A percentile compares a stretch with the other conserved stretches of the same genome.
Conservation (phyloP, 2,329 filamentous ascomycete species). For the Stachybotrys echinatus region DNA sequence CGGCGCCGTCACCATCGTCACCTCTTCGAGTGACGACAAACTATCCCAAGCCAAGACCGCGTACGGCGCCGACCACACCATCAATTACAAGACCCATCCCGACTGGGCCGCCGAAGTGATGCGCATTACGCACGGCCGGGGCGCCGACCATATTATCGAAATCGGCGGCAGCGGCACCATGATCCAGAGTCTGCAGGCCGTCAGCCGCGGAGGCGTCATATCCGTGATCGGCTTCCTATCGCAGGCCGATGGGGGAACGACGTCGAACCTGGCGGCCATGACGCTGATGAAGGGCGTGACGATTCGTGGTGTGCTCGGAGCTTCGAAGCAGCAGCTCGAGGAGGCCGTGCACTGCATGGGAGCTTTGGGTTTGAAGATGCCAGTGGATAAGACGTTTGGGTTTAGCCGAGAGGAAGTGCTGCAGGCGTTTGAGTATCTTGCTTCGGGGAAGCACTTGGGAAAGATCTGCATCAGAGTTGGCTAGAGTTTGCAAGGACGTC, state of each 20-base stretch:
- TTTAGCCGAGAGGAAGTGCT: constrained; percentile 5
- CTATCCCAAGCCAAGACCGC: constrained; percentile 26
- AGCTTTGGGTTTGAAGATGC: neutral
- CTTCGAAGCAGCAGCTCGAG: constrained; percentile 6
- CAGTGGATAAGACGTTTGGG: constrained; percentile 5
- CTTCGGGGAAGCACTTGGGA: constrained; percentile 5
- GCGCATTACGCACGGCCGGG: constrained; percentile 34
- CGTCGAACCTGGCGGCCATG: constrained; percentile 5
- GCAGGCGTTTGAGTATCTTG: constrained; percentile 4
- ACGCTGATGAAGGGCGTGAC: constrained; percentile 4
- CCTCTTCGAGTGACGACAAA: constrained; percentile 45
- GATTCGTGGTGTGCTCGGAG: constrained; percentile 6
- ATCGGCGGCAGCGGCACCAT: constrained; percentile 34
- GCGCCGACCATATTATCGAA: constrained; percentile 36
- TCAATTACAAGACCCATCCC: constrained; percentile 43
- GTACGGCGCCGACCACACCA: constrained; percentile 35
- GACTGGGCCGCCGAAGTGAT: constrained; percentile 40
- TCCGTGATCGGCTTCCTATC: constrained; percentile 37
- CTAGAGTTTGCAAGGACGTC: neutral
- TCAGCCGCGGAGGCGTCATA: constrained; percentile 39
- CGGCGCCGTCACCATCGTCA: constrained; percentile 39
- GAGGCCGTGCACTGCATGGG: constrained; percentile 1
- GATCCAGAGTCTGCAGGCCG: constrained; percentile 36
- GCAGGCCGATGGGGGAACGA: constrained; percentile 1
- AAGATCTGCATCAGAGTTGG: constrained; percentile 6